Percentiles rank a stretch among this genome's conserved stretches.
These are phyloP conservation scores for Globisporangium camurandrum DNA, from an alignment of 352 stramenopile species.

Conservation along the genomic window DNA sequence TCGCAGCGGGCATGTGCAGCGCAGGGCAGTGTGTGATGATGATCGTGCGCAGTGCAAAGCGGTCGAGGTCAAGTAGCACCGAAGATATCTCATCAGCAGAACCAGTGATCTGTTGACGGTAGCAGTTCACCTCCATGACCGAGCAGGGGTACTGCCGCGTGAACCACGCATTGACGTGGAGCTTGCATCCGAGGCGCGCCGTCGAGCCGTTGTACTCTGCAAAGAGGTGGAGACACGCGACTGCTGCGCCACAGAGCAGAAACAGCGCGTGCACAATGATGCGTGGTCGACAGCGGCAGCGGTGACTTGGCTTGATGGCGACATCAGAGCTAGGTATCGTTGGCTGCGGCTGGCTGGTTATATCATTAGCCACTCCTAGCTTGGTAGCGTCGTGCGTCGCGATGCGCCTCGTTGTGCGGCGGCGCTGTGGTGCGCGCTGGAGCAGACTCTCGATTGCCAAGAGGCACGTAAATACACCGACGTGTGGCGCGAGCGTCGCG, in stretches of 20 bases:
- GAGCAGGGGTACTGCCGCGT: conserved; percentile 1
- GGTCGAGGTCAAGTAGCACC: conserved; percentile 6
- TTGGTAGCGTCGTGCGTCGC: too few species aligned
- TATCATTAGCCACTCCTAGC: too few species aligned
- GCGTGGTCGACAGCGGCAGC: not conserved
- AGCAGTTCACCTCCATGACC: conserved; percentile 13
- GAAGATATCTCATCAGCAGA: not conserved
- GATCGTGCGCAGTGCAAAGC: conserved; percentile 1
- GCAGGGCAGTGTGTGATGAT: conserved; percentile 12
- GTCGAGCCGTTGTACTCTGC: not conserved
- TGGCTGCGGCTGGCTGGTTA: too few species aligned
- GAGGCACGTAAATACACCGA: not conserved
- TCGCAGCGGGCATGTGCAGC: conserved; percentile 4
- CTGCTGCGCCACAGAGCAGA: not conserved
- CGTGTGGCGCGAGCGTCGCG: conserved; percentile 19
- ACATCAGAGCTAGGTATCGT: too few species aligned
- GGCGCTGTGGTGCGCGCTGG: not conserved
- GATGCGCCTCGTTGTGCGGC: not conserved
- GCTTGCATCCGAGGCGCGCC: not conserved
- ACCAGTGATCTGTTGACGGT: conserved; percentile 2
- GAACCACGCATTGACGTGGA: conserved; percentile 1
- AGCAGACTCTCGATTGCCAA: conserved; percentile 2
- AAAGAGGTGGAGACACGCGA: not conserved
- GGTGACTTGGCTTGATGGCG: too few species aligned
- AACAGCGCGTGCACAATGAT: not conserved